Percentiles rank a stretch among this genome's conserved stretches.
Conservation (phyloP, 2,329 filamentous ascomycete genomes). For the Ophiocordyceps australis region DNA sequence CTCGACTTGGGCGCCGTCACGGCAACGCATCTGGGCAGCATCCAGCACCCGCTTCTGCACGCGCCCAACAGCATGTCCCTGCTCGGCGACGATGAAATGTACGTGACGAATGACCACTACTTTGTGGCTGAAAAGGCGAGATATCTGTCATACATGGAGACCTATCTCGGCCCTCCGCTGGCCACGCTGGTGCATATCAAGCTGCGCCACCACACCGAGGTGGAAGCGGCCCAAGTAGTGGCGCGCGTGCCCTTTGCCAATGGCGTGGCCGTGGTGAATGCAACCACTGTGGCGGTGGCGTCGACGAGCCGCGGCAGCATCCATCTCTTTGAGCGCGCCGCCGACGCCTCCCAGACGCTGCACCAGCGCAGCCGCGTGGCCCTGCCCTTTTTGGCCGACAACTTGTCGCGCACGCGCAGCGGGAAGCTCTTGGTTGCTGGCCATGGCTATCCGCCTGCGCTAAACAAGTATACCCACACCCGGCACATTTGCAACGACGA, state of each 20-base stretch:
- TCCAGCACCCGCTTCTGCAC: conserved; percentile 18
- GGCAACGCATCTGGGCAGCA: conserved; percentile 15
- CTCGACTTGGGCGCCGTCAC: conserved; percentile 13
- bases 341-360: not conserved
- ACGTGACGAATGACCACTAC: conserved; percentile 21
- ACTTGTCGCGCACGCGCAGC: conserved; percentile 13
- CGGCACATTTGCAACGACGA: conserved; percentile 17
- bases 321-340: conserved; percentile 10
- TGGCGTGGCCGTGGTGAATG: conserved; percentile 19
- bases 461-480: conserved; percentile 12
- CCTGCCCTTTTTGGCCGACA: conserved; percentile 22
- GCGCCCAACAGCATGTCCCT: conserved; percentile 19
- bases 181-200: conserved; percentile 17
- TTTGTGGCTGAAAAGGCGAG: conserved; percentile 9
- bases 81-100: conserved; percentile 15
- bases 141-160: conserved; percentile 14
- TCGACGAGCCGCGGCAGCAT: conserved; percentile 12
- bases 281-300: conserved; percentile 17
- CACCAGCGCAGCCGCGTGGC: conserved; percentile 1
- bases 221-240: conserved; percentile 8
- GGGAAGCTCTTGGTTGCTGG: conserved; percentile 19
- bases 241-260: conserved; percentile 20
- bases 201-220: conserved; percentile 2
- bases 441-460: conserved; percentile 15
- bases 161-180: conserved; percentile 11